A percentile compares a stretch with the other conserved stretches of the same genome.
phyloP scores from a whole-genome alignment of 441 rosid species.

The Isatis lusitanica region DNA sequence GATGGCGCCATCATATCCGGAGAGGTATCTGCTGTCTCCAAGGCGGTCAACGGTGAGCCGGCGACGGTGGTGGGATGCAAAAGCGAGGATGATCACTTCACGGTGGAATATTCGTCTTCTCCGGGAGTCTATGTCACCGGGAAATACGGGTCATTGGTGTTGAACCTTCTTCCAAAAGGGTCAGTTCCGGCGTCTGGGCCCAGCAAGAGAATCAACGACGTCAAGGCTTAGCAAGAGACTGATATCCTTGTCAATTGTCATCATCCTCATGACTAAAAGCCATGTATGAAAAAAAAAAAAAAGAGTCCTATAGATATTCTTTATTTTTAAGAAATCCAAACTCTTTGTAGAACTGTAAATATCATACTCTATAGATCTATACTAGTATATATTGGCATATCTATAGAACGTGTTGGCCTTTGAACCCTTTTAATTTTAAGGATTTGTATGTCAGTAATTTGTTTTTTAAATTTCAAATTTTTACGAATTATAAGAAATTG shows the following conservation, averaged over 20 bases:
- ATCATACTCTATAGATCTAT: not conserved
- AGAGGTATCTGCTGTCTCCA: constrained; percentile 12
- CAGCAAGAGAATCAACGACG: constrained; percentile 45
- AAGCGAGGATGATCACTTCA: constrained; percentile 12
- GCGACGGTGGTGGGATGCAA: constrained; percentile 24
- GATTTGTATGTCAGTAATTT: not conserved
- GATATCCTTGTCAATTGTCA: not conserved
- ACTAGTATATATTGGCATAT: not conserved
- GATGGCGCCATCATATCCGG: constrained; percentile 17
- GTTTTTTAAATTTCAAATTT: not conserved
- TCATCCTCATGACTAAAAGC: not conserved
- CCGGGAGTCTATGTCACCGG: constrained; percentile 14
- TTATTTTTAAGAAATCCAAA: not conserved
- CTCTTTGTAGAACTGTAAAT: not conserved
- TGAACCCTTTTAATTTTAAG: not conserved
- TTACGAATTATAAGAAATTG: not conserved
- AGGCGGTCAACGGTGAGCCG: not conserved
- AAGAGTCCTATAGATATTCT: not conserved
- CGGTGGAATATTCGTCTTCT: not conserved
- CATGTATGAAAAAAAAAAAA: not conserved
- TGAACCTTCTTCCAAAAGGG: constrained; percentile 60
- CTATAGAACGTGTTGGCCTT: not conserved
- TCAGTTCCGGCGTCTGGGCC: constrained; percentile 51
- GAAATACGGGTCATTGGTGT: constrained; percentile 41
- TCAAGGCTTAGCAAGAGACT: constrained; percentile 35